These are phyloP conservation scores for Peronospora destructor DNA, from an alignment of 352 stramenopile genomes.

Conservation along the genomic window DNA sequence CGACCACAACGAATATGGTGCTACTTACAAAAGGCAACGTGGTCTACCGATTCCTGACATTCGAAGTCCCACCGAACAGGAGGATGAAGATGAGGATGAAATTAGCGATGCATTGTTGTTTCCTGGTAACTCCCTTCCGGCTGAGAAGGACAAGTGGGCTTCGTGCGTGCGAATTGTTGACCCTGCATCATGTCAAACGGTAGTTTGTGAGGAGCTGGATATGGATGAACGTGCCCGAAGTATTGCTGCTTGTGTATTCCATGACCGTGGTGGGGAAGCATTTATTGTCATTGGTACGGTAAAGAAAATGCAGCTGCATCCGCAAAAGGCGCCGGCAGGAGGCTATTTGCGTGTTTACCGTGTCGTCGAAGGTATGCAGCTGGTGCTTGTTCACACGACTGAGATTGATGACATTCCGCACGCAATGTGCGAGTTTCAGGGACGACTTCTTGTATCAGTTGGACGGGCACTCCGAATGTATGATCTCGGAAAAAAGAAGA, in stretches of 20 bases:
- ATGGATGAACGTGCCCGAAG: conserved; percentile 91
- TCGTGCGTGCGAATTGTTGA: conserved; percentile 97
- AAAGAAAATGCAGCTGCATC: conserved; percentile 93
- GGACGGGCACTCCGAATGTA: conserved; percentile 95
- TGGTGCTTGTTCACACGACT: conserved; percentile 96
- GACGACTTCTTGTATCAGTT: conserved; percentile 94
- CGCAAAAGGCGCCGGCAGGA: conserved; percentile 49
- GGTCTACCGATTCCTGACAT: conserved; percentile 60
- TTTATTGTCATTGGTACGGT: conserved; percentile 96
- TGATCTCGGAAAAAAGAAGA: conserved; percentile 98
- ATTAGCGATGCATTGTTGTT: conserved; percentile 66
- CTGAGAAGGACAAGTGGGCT: conserved; percentile 87
- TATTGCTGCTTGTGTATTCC: conserved; percentile 91
- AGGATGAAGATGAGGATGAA: conserved; percentile 88
- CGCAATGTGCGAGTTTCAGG: conserved; percentile 96
- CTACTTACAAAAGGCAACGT: conserved; percentile 85
- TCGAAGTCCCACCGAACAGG: conserved; percentile 26
- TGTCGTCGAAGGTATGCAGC: conserved; percentile 85
- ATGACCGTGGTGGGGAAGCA: conserved; percentile 92
- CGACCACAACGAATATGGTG: conserved; percentile 94
- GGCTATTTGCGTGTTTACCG: conserved; percentile 91
- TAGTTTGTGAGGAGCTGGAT: conserved; percentile 89
- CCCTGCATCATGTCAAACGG: conserved; percentile 81
- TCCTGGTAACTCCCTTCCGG: conserved; percentile 48
- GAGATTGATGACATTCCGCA: conserved; percentile 95